Conservation (phyloP, 805 yeast genomes). For the Lachancea sp. region DNA sequence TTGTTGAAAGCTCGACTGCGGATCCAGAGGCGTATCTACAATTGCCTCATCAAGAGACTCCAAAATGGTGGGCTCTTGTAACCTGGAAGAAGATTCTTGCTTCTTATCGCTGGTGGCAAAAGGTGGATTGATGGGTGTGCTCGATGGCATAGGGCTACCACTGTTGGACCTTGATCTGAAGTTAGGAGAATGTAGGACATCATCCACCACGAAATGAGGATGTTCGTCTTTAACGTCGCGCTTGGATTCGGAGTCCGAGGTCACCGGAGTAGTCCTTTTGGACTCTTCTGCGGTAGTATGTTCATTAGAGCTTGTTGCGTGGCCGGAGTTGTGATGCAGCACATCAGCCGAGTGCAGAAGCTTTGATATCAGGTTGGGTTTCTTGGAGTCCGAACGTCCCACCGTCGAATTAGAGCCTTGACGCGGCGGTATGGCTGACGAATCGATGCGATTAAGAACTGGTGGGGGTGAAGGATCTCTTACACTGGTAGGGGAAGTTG, state of each 20-base stretch:
- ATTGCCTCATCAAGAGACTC: slow-evolving; percentile 4
- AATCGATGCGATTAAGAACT: slow-evolving; percentile 31
- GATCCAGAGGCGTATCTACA: slow-evolving; percentile 1
- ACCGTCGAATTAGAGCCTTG: neutral
- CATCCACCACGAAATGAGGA: slow-evolving; percentile 57
- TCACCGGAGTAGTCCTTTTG: neutral
- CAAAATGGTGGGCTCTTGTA: slow-evolving; percentile 4
- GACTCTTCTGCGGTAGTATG: slow-evolving; percentile 5
- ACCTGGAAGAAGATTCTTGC: slow-evolving; percentile 4
- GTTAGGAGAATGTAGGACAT: slow-evolving; percentile 18
- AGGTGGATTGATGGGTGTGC: slow-evolving; percentile 6
- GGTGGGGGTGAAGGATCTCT: slow-evolving; percentile 75
- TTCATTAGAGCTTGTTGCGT: neutral
- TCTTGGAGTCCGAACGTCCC: slow-evolving; percentile 24
- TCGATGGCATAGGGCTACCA: slow-evolving; percentile 20
- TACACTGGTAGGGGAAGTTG: slow-evolving; percentile 45
- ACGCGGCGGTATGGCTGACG: neutral
- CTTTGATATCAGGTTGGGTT: slow-evolving; percentile 9
- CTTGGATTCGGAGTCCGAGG: slow-evolving; percentile 1
- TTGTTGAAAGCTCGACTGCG: slow-evolving; percentile 5
- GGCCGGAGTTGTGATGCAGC: slow-evolving; percentile 3
- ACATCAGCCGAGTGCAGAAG: slow-evolving; percentile 10
- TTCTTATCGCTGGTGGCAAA: slow-evolving; percentile 4
- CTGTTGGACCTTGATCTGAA: slow-evolving; percentile 19
- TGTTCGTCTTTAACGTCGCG: slow-evolving; percentile 43